Conservation (phyloP, 1,284 basidiomycete species). For the Cutaneotrichosporon cutaneum region DNA sequence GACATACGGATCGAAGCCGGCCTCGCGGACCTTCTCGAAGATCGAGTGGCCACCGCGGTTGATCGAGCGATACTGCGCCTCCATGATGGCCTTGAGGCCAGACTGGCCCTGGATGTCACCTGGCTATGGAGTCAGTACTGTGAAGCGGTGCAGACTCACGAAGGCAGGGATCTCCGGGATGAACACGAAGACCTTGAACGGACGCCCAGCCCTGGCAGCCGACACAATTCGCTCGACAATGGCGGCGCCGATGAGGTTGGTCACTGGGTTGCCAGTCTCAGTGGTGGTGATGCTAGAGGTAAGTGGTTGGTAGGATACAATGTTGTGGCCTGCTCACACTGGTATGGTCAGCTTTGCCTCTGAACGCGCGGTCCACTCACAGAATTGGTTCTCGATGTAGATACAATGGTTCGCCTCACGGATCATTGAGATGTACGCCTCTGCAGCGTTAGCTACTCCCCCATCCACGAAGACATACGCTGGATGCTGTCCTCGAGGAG, state of each 20-base stretch:
- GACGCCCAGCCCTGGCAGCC: constrained; percentile 67
- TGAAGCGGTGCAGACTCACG: constrained; percentile 25
- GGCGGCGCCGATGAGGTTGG: constrained; percentile 76
- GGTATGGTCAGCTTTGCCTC: constrained; percentile 18
- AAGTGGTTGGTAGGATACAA: neutral
- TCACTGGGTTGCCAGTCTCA: constrained; percentile 61
- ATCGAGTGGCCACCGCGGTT: constrained; percentile 83
- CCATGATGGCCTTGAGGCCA: constrained; percentile 61
- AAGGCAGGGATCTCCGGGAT: constrained; percentile 63
- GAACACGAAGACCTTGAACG: constrained; percentile 74
- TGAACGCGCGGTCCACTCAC: constrained; percentile 56
- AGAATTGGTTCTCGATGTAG: constrained; percentile 95
- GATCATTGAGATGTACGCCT: constrained; percentile 75
- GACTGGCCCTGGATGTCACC: constrained; percentile 73
- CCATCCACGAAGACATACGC: constrained; percentile 58
- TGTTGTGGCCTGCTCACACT: constrained; percentile 25
- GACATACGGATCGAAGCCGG: constrained; percentile 73
- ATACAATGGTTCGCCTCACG: constrained; percentile 79
- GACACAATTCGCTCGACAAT: constrained; percentile 76
- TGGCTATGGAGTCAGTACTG: constrained; percentile 43
- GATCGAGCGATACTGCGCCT: constrained; percentile 65
- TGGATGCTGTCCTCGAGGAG: constrained; percentile 81
- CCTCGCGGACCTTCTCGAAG: constrained; percentile 74
- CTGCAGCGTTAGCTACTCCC: constrained; percentile 19
- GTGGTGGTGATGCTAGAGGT: constrained; percentile 72